phyloP scores from a whole-genome alignment of 1,139 yeast species.

The Zygoascus hellenicus region DNA sequence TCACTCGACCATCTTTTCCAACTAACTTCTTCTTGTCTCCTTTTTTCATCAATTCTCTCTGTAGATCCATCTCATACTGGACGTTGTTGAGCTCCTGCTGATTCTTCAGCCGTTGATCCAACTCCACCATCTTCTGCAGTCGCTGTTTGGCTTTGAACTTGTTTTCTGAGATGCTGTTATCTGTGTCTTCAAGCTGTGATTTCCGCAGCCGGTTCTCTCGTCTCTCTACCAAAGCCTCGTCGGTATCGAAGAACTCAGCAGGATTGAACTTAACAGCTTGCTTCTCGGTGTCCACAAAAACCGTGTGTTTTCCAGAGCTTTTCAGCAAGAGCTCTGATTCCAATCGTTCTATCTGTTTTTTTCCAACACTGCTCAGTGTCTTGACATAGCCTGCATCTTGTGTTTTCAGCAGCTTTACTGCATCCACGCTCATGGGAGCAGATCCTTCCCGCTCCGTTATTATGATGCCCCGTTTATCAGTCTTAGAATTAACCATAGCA shows the following conservation, averaged over 20 bases:
- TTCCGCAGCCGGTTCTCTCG: slow-evolving; percentile 67
- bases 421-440: slow-evolving; percentile 58
- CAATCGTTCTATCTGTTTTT: slow-evolving; percentile 56
- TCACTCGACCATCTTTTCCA: slow-evolving; percentile 56
- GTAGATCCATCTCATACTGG: slow-evolving; percentile 65
- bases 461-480: slow-evolving; percentile 64
- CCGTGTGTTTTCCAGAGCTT: slow-evolving; percentile 59
- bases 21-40: slow-evolving; percentile 77
- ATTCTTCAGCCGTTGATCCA: slow-evolving; percentile 45
- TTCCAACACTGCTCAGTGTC: slow-evolving; percentile 66
- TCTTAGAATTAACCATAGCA: slow-evolving; percentile 69
- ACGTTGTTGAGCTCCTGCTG: slow-evolving; percentile 61
- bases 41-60: slow-evolving; percentile 82
- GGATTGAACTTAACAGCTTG: slow-evolving; percentile 57
- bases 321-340: slow-evolving; percentile 50
- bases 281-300: slow-evolving; percentile 65
- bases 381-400: slow-evolving; percentile 85
- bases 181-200: slow-evolving; percentile 48
- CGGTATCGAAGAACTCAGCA: slow-evolving; percentile 64
- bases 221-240: slow-evolving; percentile 52
- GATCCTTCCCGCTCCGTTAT: slow-evolving; percentile 57
- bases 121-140: slow-evolving; percentile 52
- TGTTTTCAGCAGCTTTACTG: slow-evolving; percentile 74
- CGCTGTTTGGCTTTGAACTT: slow-evolving; percentile 39
- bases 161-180: slow-evolving; percentile 8